These are phyloP conservation scores for Carnegiea gigantea DNA, from an alignment of 179 eudicot genomes.

Conservation along the genomic window DNA sequence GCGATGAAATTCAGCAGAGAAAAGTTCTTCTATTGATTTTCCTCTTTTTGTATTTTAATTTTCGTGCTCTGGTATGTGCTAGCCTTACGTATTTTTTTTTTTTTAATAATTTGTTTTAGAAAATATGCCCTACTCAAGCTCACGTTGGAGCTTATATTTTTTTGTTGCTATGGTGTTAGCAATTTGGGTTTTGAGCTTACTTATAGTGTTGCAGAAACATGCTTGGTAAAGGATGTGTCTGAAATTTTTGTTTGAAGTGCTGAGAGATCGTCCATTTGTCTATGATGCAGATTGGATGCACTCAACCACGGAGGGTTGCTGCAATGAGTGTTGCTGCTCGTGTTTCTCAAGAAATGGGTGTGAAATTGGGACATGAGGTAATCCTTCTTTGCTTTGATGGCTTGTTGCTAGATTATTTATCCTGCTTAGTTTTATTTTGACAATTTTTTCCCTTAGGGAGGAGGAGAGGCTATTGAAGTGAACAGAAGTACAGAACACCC, in stretches of 20 bases:
- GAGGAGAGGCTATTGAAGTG: background rate
- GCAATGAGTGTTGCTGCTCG: constrained; percentile 90
- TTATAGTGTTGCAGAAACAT: background rate
- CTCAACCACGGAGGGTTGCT: constrained; percentile 88
- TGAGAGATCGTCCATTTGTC: constrained; percentile 1
- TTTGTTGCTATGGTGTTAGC: background rate
- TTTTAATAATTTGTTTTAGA: background rate
- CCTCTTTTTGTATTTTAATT: background rate
- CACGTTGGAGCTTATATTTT: background rate
- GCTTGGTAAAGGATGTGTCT: background rate
- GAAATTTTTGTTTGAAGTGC: background rate
- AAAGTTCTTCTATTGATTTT: background rate
- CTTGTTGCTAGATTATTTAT: constrained; percentile 1
- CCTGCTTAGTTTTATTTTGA: constrained; percentile 3
- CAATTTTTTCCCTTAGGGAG: background rate
- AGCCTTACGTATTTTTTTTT: background rate
- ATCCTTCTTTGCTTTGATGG: background rate
- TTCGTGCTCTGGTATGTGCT: background rate
- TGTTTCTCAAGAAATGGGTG: constrained; percentile 82
- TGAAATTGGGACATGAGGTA: constrained; percentile 83
- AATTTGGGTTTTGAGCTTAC: background rate
- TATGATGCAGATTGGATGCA: constrained; percentile 61
- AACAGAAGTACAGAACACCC: background rate
- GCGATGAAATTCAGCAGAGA: no score
- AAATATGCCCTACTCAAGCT: background rate